Conservation (phyloP, 768 basidiomycete genomes). For the Gloeostereum incarnatum region DNA sequence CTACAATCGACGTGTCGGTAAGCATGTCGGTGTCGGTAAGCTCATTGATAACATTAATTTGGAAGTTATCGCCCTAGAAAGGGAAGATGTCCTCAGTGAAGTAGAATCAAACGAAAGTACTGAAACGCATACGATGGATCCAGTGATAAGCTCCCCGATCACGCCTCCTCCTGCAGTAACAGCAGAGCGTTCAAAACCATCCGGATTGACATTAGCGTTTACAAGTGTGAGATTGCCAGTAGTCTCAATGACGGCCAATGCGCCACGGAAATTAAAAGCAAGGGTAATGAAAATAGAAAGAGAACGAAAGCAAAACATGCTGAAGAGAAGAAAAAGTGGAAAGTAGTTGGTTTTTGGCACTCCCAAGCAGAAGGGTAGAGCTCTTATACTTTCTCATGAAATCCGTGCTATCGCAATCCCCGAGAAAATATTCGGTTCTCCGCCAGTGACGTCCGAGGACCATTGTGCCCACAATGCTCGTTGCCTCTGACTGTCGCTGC, state of each 20-base stretch:
- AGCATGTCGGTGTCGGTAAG: conserved; percentile 32
- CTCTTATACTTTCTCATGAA: no score
- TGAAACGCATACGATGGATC: conserved; percentile 9
- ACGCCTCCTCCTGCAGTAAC: conserved; percentile 22
- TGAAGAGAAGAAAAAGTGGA: no score
- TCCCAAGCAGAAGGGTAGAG: no score
- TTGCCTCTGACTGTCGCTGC: no score
- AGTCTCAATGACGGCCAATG: conserved; percentile 4
- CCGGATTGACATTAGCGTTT: conserved; percentile 25
- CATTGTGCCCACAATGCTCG: no score
- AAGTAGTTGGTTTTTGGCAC: no score
- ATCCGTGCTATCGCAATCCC: no score
- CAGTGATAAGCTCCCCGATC: conserved; percentile 35
- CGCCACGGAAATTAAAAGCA: background rate
- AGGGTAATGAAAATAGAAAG: background rate
- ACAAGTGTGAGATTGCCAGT: conserved; percentile 16
- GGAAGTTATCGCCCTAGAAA: conserved; percentile 1
- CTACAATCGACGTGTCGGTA: conserved; percentile 21
- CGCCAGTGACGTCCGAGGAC: no score
- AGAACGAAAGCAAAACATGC: no score
- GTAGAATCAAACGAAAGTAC: conserved; percentile 1
- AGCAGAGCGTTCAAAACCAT: conserved; percentile 22
- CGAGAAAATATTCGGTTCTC: no score
- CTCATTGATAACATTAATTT: conserved; percentile 28
- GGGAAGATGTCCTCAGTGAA: background rate